Percentiles rank a stretch among this genome's conserved stretches.
phyloP scores from a whole-genome alignment of 352 stramenopile genomes.

The Pelagophyceae sp. region DNA sequence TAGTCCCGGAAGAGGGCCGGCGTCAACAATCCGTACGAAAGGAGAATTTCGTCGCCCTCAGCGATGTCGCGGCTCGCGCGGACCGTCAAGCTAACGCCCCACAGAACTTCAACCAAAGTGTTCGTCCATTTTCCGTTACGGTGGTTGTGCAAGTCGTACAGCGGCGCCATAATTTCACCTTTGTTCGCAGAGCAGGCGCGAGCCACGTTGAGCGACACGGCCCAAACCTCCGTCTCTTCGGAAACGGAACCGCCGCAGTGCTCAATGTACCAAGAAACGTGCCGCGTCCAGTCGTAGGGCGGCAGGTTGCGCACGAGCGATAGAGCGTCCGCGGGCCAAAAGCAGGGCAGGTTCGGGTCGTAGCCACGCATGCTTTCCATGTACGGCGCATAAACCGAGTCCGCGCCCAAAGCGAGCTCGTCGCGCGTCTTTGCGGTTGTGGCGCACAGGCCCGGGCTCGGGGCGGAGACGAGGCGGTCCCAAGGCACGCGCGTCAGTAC shows the following conservation, averaged over 20 bases:
- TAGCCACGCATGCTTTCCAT: neutral
- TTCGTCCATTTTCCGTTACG: constrained; percentile 32
- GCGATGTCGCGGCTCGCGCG: constrained; percentile 31
- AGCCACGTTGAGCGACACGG: neutral
- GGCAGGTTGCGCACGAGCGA: neutral
- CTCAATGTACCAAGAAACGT: neutral
- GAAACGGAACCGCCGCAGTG: neutral
- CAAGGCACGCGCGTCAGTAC: neutral
- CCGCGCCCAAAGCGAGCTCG: neutral
- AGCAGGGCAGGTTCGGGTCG: neutral
- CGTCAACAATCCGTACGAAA: constrained; percentile 34
- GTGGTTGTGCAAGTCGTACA: neutral
- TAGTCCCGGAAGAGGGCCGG: constrained; percentile 41
- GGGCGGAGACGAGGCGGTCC: neutral
- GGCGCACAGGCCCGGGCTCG: neutral
- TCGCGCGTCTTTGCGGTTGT: neutral
- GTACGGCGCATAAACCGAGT: neutral
- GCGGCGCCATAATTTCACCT: neutral
- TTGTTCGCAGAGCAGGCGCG: neutral
- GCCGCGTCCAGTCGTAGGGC: neutral
- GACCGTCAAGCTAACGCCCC: constrained; percentile 21
- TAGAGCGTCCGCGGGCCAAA: neutral
- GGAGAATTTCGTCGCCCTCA: constrained; percentile 41
- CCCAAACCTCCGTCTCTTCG: neutral
- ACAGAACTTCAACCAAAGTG: constrained; percentile 22